Conservation (phyloP, 495 filamentous ascomycete species). For the Parathielavia hyrcaniae region DNA sequence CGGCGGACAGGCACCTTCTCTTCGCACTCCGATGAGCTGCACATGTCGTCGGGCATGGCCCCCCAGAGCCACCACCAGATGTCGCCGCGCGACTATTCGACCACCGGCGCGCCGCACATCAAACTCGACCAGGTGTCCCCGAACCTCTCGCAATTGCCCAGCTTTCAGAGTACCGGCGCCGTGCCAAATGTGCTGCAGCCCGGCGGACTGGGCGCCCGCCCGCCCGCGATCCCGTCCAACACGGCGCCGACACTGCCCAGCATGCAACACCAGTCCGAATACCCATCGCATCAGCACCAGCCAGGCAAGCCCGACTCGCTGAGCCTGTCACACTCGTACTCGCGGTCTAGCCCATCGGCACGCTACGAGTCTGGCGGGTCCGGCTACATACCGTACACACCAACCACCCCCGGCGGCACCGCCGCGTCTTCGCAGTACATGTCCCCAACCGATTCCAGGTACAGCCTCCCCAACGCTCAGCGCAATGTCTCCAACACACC, state of each 20-base stretch:
- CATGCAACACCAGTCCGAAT: constrained; percentile 61
- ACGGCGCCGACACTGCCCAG: constrained; percentile 67
- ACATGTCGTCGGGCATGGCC: constrained; percentile 58
- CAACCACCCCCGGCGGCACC: constrained; percentile 56
- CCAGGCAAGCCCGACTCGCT: constrained; percentile 59
- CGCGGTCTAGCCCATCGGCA: constrained; percentile 74
- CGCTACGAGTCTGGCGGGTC: constrained; percentile 50
- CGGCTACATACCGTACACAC: constrained; percentile 60
- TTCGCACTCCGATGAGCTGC: constrained; percentile 62
- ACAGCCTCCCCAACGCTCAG: constrained; percentile 60
- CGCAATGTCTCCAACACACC: constrained; percentile 76
- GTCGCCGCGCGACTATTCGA: constrained; percentile 43
- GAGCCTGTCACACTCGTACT: constrained; percentile 60
- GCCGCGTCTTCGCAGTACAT: constrained; percentile 53
- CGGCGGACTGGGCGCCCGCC: constrained; percentile 47
- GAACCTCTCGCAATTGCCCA: constrained; percentile 43
- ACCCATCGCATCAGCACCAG: constrained; percentile 33
- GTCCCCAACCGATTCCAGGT: constrained; percentile 59
- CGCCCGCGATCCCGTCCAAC: constrained; percentile 60
- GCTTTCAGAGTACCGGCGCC: constrained; percentile 48
- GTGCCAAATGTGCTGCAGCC: constrained; percentile 72
- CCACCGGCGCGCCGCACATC: constrained; percentile 47
- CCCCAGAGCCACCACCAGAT: constrained; percentile 42
- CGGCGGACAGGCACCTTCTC: constrained; percentile 41
- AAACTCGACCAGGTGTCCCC: constrained; percentile 29